Percentiles rank a stretch among this genome's conserved stretches.
phyloP scores from a whole-genome alignment of 108 stramenopile species.

The Cyclostephanos tholiformis region DNA sequence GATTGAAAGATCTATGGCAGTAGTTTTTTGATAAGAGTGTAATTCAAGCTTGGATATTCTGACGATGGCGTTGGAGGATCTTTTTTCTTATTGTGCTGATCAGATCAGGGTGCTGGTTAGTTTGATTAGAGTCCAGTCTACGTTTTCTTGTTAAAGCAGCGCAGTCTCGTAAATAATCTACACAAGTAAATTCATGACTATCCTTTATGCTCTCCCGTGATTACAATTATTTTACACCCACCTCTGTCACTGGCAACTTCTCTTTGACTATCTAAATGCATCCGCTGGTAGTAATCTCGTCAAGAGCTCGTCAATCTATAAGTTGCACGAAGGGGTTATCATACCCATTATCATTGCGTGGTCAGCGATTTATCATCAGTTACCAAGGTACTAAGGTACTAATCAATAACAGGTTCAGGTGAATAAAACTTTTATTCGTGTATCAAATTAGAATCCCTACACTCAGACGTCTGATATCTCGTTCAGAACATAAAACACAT shows the following conservation, averaged over 20 bases:
- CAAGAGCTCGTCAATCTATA: no score
- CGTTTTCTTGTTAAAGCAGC: background rate
- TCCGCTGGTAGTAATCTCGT: no score
- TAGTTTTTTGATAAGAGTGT: conserved; percentile 22
- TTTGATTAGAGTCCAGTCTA: background rate
- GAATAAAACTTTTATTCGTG: background rate
- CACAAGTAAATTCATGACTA: background rate
- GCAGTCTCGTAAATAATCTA: background rate
- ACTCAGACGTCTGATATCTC: background rate
- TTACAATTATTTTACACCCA: no score
- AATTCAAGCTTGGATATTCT: conserved; percentile 7
- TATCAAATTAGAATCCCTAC: background rate
- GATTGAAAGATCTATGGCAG: background rate
- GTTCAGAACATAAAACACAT: background rate
- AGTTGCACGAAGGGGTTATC: no score
- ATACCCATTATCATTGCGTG: no score
- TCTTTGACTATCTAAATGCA: no score
- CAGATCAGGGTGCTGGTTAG: background rate
- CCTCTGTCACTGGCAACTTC: no score
- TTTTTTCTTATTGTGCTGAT: conserved; percentile 2
- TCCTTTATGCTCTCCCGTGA: background rate
- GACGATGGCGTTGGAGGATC: background rate
- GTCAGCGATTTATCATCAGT: no score
- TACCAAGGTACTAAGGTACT: no score
- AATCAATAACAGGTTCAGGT: no score